Evolutionary conservation across 2,329 filamentous ascomycete genomes (phyloP).

Genomic region (Fusarium armeniacum): DNA sequence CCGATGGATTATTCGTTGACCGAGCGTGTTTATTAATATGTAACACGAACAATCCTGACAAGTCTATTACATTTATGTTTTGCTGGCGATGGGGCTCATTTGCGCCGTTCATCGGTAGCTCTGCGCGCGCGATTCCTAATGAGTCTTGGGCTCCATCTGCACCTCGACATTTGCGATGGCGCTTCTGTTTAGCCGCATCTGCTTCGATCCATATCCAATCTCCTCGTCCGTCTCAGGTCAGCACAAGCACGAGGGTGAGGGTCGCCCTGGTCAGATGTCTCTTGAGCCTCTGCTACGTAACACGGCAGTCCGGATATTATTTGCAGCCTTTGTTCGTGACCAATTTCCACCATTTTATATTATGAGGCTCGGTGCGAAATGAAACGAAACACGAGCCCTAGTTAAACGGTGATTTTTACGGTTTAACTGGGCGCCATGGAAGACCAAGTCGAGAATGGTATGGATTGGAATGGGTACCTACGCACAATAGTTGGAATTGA

Average conservation of each 20-base stretch:
- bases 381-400: constrained; percentile 30
- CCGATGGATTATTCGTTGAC: constrained; percentile 18
- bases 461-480: constrained; percentile 17
- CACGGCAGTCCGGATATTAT: neutral
- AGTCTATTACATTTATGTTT: constrained; percentile 17
- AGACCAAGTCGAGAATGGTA: constrained; percentile 21
- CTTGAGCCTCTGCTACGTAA: constrained; percentile 17
- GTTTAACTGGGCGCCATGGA: constrained; percentile 22
- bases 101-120: constrained; percentile 19
- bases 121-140: constrained; percentile 35
- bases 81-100: constrained; percentile 31
- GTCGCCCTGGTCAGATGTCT: constrained; percentile 33
- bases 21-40: constrained; percentile 21
- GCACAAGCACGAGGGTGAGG: constrained; percentile 35
- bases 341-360: constrained; percentile 26
- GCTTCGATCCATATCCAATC: constrained; percentile 45
- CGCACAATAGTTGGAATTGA: constrained; percentile 33
- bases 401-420: constrained; percentile 3
- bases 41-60: constrained; percentile 21
- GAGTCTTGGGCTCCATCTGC: constrained; percentile 39
- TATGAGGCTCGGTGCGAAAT: constrained; percentile 26
- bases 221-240: constrained; percentile 48
- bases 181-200: constrained; percentile 48
- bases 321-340: neutral
- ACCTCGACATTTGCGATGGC: constrained; percentile 42